Evolutionary conservation across 768 basidiomycete species (phyloP).

Genomic region (Rhizopogon vesiculosus): DNA sequence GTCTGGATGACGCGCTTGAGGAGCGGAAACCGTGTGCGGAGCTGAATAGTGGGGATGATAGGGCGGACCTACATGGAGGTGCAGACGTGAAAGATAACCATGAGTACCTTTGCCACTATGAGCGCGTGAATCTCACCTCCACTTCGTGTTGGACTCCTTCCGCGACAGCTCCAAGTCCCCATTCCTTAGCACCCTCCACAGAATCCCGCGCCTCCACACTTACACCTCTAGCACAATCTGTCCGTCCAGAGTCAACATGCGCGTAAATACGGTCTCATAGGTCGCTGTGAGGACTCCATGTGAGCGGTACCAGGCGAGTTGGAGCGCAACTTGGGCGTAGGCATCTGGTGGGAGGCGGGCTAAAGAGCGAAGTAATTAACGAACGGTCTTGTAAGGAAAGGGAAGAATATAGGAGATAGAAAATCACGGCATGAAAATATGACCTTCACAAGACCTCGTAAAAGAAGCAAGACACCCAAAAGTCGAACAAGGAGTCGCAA

Average conservation of each 20-base stretch:
- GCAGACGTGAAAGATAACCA: slow-evolving; percentile 4
- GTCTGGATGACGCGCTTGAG: slow-evolving; percentile 65
- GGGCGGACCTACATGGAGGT: slow-evolving; percentile 25
- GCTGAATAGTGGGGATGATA: slow-evolving; percentile 4
- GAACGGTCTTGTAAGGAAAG: neutral
- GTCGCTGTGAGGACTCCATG: slow-evolving; percentile 79
- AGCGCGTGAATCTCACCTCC: neutral
- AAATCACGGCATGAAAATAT: neutral
- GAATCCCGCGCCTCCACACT: slow-evolving; percentile 53
- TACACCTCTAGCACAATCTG: slow-evolving; percentile 73
- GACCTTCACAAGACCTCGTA: neutral
- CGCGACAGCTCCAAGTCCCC: neutral
- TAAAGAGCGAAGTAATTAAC: slow-evolving; percentile 15
- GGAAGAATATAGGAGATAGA: neutral
- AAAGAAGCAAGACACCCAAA: neutral
- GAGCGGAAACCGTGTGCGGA: slow-evolving; percentile 35
- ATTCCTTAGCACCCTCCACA: slow-evolving; percentile 15
- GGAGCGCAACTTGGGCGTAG: slow-evolving; percentile 87
- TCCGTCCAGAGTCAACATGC: slow-evolving; percentile 84
- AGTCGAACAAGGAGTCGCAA: neutral
- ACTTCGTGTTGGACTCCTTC: neutral
- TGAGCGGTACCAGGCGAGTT: slow-evolving; percentile 85
- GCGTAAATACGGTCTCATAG: slow-evolving; percentile 89
- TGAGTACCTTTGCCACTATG: neutral
- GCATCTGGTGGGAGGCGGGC: slow-evolving; percentile 69